These are phyloP conservation scores for Ophiobolus disseminans DNA, from an alignment of 2,329 filamentous ascomycete species.

Conservation along the genomic window DNA sequence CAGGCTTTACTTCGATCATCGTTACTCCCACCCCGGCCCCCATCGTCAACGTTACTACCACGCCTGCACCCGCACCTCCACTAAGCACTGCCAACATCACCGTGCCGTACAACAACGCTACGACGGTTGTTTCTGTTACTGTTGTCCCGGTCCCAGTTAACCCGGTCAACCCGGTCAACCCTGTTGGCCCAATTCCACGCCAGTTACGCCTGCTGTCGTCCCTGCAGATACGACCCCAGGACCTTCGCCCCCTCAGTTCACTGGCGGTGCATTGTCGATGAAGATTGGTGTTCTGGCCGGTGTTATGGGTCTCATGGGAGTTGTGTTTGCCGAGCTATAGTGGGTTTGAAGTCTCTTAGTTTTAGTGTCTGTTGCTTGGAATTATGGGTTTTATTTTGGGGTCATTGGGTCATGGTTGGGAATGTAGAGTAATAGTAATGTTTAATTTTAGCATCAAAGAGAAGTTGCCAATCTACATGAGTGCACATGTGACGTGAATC, in stretches of 20 bases:
- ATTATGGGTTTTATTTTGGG: too few relatives aligned
- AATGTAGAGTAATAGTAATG: neutral
- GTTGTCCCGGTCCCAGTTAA: neutral
- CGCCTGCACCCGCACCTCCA: neutral
- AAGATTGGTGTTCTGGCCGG: constrained; percentile 13
- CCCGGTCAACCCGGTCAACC: neutral
- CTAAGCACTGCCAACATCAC: neutral
- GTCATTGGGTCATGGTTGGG: too few relatives aligned
- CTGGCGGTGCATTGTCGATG: constrained; percentile 20
- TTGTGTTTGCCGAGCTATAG: constrained; percentile 31
- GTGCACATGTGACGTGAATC: too few relatives aligned
- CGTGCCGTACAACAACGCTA: neutral
- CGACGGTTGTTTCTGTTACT: neutral
- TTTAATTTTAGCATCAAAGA: neutral
- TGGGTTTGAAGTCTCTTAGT: neutral
- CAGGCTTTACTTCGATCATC: neutral
- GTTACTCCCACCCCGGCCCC: constrained; percentile 4
- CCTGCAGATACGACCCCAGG: neutral
- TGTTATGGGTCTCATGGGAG: constrained; percentile 26
- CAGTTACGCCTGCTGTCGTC: neutral
- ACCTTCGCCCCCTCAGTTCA: constrained; percentile 6
- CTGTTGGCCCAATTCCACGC: neutral
- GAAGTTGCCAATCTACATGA: neutral
- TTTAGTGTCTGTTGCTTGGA: too few relatives aligned
- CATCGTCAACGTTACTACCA: constrained; percentile 4